Evolutionary conservation across 2,329 filamentous ascomycete species (phyloP), one percentile per base, ranked within the genome.

Genomic region (Pseudogymnoascus sp.): DNA sequence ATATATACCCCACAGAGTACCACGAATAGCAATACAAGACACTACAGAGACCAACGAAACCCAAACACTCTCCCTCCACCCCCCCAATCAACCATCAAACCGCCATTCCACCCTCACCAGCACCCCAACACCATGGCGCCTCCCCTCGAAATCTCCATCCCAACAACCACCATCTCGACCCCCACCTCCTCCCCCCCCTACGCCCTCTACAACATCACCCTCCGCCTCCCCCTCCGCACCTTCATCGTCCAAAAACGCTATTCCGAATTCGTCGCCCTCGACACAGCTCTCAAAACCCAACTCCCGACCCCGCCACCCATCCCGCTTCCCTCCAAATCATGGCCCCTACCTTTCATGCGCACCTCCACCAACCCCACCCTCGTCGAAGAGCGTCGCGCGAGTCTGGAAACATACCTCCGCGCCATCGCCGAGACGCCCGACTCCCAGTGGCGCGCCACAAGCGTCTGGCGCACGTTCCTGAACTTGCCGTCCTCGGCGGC

Each of bases 241-340:
- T 90, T 88, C 70, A 87, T 89, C 68, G 81, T 92, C 4, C 85
- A 87, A 71, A 93, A 93, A 76, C 89, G 90, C 71, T 96, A 93
- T 79, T 91, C 87, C 62, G 90, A 95, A 73, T 95, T 95, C 73
- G 79, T 80, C 63, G 75, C 80, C 57, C 85, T 96, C 14, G 85
- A 95, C 77, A 75, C 79, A 31, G 77, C 82, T 3, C 81, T 96
- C 7, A 79, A 80, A 19, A 77, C 81, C 43, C 79, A 85, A 61
- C 83, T 87, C 64, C 85, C 86, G 69, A 73, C 79, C 21, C 75
- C 88, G 19, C 90, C 90, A 6, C 90, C 90, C 0, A 79, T 80
- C 1, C 78, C 88, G 0, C 79, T 93, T 1, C 90, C 90, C 90
- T 78, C 78, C 13, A 95, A 95, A 74, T 86, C 87, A 57, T 95